Base-by-base conservation (phyloP, 768 basidiomycete species). In the Heimioporus sp. region DNA sequence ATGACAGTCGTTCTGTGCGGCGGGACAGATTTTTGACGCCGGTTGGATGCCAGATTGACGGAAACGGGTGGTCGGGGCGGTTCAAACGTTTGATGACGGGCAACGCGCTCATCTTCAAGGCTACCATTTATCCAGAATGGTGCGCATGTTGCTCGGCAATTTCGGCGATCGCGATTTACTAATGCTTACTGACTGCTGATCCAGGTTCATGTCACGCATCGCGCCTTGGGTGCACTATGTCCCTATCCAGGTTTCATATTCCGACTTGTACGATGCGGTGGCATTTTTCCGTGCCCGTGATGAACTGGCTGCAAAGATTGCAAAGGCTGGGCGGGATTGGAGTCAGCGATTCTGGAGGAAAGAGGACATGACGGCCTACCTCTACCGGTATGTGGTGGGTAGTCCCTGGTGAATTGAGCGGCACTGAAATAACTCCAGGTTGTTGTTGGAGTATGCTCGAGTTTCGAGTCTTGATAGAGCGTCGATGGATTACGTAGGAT, bases 71-170 rank as follows among this genome's bases (percentile, higher is more conserved):
- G 84, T 85, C 83, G 4, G 75, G 80, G 17, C 76, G 85, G 5
- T 89, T 87, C 65, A 83, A 85, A 54, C 72, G 84, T 4, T 70
- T 87, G 2, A 73, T 87, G 6, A 80, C 81, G 3, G 75, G 80
- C 20, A 84, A 85, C 21, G 75, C 85, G 0, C 68, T 86, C 15
- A 70, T 87, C 8, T 80, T 89, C 71, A 87, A 88, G 61, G 74
- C 82, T 34, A 87, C 86, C 0, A 77, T 87, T 54, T 87, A 83
- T 61, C 86, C 85, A 0, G 87, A 88, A 67, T 89, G 87, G 87
- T 83, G 61, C 13, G 71, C n/a, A 16, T 10, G 35, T 28, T 6
- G 4, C 7, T 21, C 6, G 10, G 30, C 10, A 11, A 5, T 10
- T 12, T n/a, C 10, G 2, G 16, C n/a, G 12, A 2, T 5, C 5